Base-by-base conservation (phyloP, 208 protist genomes). In the Acanthamoeba triangularis region DNA sequence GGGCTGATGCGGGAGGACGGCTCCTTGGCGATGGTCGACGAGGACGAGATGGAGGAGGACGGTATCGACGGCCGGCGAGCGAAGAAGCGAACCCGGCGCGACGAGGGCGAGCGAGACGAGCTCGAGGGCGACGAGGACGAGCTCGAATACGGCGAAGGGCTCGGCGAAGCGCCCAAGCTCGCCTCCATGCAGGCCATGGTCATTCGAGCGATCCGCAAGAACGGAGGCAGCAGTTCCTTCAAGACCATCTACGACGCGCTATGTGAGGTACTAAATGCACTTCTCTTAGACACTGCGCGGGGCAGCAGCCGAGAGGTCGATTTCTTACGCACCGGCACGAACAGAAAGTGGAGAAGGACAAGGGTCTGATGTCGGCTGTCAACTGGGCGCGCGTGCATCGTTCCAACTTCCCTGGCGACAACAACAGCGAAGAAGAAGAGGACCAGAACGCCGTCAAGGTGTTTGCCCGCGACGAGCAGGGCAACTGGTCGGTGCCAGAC, bases 331-430 rank as follows among this genome's bases (percentile, higher is more conserved):
- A 23, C 28, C 18, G 54, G 14, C 30, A 63, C 20, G 1, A 28
- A 35, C 41, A 88, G 84, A 90, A 69, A 67, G 84, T 90, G 59
- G 84, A 90, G 59, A 61, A 90, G 59, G 84, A 90, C 59, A 90
- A 90, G 52, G 59, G 59, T 8, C 49, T 90, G 84, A 90, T 90
- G 84, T 59, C 84, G 23, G 59, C 84, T 28, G 84, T 90, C 23
- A 90, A 90, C 59, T 90, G 84, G 84, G 84, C 84, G 33, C 84
- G 84, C n/a, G 54, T 90, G 49, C 84, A 90, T 37, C 49, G 59
- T 10, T 90, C 84, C 18, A 90, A 90, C 33, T 90, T 90, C 52
- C 54, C 44, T 28, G 41, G 33, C 23, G 47, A 41, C 16, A 88
- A 20, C 56, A 63, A 63, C 56, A 56, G 23, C 61, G 61, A 56